Percentiles rank a stretch among this genome's conserved stretches.
These are phyloP conservation scores for Ceratopteris richardii DNA, from an alignment of 75 land plant genomes.

Conservation along the genomic window DNA sequence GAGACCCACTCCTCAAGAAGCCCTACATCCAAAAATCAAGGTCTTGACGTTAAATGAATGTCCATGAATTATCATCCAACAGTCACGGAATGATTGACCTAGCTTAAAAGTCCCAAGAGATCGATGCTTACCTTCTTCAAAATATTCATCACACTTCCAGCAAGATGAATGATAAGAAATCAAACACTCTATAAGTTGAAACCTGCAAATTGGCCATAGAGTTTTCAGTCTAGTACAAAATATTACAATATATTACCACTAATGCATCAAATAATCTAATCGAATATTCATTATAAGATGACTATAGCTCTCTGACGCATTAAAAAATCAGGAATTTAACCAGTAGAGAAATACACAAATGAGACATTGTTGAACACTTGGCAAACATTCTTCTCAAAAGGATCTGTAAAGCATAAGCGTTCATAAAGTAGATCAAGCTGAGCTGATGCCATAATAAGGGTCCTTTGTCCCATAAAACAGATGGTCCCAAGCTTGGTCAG, in stretches of 20 bases:
- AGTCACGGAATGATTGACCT: too few relatives aligned
- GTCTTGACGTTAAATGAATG: too few relatives aligned
- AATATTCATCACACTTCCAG: conserved; percentile 12
- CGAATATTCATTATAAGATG: not conserved
- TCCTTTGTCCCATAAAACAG: conserved; percentile 18
- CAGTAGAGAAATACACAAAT: conserved; percentile 9
- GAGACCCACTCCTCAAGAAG: conserved; percentile 23
- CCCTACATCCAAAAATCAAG: conserved; percentile 4
- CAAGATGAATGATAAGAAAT: conserved; percentile 6
- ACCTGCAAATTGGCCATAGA: conserved; percentile 7
- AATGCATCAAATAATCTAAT: not conserved
- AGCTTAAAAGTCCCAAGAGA: not conserved
- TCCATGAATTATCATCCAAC: too few relatives aligned
- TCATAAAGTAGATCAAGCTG: conserved; percentile 7
- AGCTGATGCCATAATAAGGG: conserved; percentile 10
- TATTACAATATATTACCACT: not conserved
- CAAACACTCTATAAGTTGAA: conserved; percentile 18
- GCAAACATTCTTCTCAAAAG: conserved; percentile 15
- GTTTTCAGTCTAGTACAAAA: not conserved
- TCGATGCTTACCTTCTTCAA: conserved; percentile 14
- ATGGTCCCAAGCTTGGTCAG: conserved; percentile 8
- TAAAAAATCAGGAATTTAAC: not conserved
- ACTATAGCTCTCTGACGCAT: not conserved
- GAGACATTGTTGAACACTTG: conserved; percentile 13
- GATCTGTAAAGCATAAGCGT: conserved; percentile 16